These are phyloP conservation scores for Eucommia ulmoides DNA, from an alignment of 257 asterid species.

Conservation along the genomic window DNA sequence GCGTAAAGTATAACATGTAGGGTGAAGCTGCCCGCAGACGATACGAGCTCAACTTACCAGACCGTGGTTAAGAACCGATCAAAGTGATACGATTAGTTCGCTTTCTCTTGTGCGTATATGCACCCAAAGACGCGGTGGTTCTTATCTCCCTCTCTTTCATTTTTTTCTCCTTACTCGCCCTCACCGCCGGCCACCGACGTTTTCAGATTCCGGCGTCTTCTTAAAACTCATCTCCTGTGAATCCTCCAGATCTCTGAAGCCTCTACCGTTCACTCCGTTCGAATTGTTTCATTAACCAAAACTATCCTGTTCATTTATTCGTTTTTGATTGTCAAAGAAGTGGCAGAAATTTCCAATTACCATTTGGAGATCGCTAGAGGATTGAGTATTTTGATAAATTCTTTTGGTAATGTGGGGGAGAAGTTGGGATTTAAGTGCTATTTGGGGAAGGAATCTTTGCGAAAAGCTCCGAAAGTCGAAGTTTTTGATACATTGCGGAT, in stretches of 20 bases:
- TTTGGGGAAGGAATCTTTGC: constrained; percentile 3
- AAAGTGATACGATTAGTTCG: too few species aligned
- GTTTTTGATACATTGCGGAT: neutral
- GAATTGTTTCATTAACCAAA: neutral
- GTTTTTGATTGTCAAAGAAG: constrained; percentile 7
- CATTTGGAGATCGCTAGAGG: neutral
- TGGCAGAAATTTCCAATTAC: neutral
- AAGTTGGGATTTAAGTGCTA: neutral
- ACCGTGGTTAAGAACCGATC: too few species aligned
- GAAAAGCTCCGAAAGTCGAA: constrained; percentile 1
- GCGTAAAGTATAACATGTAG: too few species aligned
- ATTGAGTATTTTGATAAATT: too few species aligned
- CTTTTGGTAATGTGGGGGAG: neutral
- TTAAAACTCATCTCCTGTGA: constrained; percentile 4
- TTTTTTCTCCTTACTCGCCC: constrained; percentile 8
- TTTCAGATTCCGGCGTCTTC: constrained; percentile 19
- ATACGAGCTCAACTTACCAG: too few species aligned
- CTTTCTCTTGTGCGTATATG: too few species aligned
- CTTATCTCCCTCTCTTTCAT: too few species aligned
- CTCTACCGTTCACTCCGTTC: neutral
- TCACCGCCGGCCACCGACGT: constrained; percentile 14
- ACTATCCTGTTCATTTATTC: neutral
- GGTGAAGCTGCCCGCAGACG: too few species aligned
- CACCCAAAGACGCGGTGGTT: too few species aligned
- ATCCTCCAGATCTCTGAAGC: constrained; percentile 8